Evolutionary conservation across 1,139 yeast genomes (phyloP).

Genomic region (Candida anutae): DNA sequence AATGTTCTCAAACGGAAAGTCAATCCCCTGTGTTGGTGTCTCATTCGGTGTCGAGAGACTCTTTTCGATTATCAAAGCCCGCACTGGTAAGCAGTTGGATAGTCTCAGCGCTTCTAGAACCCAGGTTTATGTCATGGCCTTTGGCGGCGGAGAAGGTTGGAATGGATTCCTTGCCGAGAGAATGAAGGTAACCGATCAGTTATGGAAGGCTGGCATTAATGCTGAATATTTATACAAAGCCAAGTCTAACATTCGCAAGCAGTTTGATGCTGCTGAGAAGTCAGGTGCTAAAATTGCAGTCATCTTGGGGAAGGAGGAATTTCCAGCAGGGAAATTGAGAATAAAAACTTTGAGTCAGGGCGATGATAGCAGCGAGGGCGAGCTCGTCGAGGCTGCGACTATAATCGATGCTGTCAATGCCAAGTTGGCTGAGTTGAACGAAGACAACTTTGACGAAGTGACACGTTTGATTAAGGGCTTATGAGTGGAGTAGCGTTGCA

Average conservation of each 20-base stretch:
- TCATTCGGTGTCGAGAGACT: constrained; percentile 95
- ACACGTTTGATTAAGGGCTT: constrained; percentile 53
- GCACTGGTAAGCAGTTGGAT: constrained; percentile 48
- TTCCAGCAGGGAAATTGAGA: constrained; percentile 69
- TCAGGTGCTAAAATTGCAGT: constrained; percentile 88
- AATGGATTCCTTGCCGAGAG: constrained; percentile 86
- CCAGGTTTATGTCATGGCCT: constrained; percentile 93
- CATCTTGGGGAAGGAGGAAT: constrained; percentile 92
- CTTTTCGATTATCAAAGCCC: constrained; percentile 79
- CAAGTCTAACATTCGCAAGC: constrained; percentile 91
- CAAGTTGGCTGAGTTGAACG: constrained; percentile 39
- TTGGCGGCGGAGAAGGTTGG: constrained; percentile 97
- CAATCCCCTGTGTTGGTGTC: constrained; percentile 94
- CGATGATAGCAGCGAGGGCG: constrained; percentile 84
- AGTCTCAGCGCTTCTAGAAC: constrained; percentile 75
- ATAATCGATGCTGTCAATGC: constrained; percentile 48
- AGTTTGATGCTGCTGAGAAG: constrained; percentile 95
- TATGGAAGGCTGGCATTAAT: constrained; percentile 87
- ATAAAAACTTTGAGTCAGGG: constrained; percentile 86
- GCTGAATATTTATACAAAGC: constrained; percentile 86
- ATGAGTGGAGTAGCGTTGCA: too few species aligned
- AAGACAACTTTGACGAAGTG: constrained; percentile 46
- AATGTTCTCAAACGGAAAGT: constrained; percentile 89
- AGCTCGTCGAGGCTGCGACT: constrained; percentile 53
- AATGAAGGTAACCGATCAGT: constrained; percentile 70